Percentiles rank a stretch among this genome's conserved stretches.
Conservation (phyloP, 2,329 filamentous ascomycete genomes). For the Diaporthe humulicola region DNA sequence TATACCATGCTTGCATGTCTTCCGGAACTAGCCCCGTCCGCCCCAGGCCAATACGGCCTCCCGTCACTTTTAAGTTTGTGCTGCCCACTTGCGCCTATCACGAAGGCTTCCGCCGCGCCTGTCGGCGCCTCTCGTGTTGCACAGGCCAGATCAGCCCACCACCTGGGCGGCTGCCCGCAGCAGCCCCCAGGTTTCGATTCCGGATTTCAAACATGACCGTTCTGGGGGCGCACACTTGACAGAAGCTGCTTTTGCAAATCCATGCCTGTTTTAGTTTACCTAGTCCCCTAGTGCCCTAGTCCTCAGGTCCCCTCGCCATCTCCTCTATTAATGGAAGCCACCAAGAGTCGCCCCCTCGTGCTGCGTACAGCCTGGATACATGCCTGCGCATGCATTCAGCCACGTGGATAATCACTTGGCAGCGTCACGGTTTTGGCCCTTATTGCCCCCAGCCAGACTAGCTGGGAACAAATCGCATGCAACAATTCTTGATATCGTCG, state of each 20-base stretch:
- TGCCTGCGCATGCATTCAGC: constrained; percentile 5
- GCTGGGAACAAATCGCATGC: neutral
- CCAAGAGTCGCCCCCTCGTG: neutral
- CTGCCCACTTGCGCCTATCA: constrained; percentile 3
- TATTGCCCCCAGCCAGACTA: constrained; percentile 16
- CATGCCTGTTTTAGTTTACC: neutral
- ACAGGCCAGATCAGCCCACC: constrained; percentile 9
- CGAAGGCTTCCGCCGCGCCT: neutral
- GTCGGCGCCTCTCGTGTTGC: constrained; percentile 18
- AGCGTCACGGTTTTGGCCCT: constrained; percentile 5
- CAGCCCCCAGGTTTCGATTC: constrained; percentile 15
- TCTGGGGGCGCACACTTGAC: constrained; percentile 12
- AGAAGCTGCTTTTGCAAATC: neutral
- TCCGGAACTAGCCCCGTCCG: neutral
- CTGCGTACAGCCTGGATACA: neutral
- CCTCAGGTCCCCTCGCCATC: no score
- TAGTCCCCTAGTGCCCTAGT: no score
- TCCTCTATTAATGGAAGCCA: constrained; percentile 15
- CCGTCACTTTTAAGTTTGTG: neutral
- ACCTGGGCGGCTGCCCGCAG: constrained; percentile 1
- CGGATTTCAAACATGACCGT: neutral
- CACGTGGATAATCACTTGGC: constrained; percentile 22
- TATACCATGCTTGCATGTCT: neutral
- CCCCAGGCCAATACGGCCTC: constrained; percentile 6
- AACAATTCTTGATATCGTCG: neutral